phyloP scores from a whole-genome alignment of 1,139 yeast genomes.

The Hansenula lynferdii region DNA sequence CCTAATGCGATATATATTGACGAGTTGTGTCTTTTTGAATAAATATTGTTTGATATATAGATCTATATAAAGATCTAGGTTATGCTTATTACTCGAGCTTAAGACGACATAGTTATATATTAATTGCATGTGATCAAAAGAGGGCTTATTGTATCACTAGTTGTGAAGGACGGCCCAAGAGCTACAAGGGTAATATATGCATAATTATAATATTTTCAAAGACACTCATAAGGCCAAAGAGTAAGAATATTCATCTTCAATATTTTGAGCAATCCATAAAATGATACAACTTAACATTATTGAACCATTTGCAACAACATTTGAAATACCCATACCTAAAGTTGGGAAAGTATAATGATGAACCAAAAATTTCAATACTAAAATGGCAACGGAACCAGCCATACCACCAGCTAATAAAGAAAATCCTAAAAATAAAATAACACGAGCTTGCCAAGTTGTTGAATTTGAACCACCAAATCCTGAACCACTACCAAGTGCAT shows the following conservation, averaged over 20 bases:
- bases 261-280: slow-evolving; percentile 90
- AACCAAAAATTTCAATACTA: slow-evolving; percentile 77
- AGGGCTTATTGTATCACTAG: too few species aligned
- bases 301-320: slow-evolving; percentile 73
- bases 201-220: too few species aligned
- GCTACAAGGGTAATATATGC: too few species aligned
- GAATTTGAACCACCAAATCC: slow-evolving; percentile 34
- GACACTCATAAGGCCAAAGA: slow-evolving; percentile 72
- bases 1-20: too few species aligned
- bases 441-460: slow-evolving; percentile 92
- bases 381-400: slow-evolving; percentile 86
- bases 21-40: too few species aligned
- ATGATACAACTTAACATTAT: slow-evolving; percentile 85
- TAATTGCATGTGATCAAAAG: too few species aligned
- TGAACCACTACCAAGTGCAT: slow-evolving; percentile 45
- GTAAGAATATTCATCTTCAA: slow-evolving; percentile 93
- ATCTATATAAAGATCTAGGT: too few species aligned
- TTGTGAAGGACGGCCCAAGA: too few species aligned
- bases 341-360: slow-evolving; percentile 78
- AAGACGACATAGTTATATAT: too few species aligned
- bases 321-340: slow-evolving; percentile 90
- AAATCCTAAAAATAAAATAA: slow-evolving; percentile 85
- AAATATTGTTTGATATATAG: too few species aligned
- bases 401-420: slow-evolving; percentile 91
- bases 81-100: too few species aligned